Conservation (phyloP, 257 asterid genomes). For the Scutellaria galericulata region DNA sequence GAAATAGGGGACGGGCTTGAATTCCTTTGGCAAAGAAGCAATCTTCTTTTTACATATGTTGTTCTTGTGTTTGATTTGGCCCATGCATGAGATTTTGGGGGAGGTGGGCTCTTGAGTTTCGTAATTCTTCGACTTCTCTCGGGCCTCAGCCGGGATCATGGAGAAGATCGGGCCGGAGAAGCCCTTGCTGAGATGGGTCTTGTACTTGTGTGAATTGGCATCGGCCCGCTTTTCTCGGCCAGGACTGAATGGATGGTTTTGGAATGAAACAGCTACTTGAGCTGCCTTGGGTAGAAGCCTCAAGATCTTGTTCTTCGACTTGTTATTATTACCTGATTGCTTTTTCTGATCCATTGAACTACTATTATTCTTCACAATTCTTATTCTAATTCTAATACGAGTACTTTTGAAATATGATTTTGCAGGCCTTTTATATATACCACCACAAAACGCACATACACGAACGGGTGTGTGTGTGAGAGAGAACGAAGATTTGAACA, state of each 20-base stretch:
- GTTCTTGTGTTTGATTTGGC: conserved; percentile 57
- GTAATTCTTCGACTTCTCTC: conserved; percentile 40
- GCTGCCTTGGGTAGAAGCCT: conserved; percentile 52
- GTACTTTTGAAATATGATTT: background rate
- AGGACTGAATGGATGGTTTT: conserved; percentile 52
- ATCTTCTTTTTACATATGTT: conserved; percentile 25
- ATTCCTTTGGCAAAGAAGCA: conserved; percentile 29
- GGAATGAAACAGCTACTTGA: conserved; percentile 47
- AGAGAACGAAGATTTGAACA: conserved; percentile 14
- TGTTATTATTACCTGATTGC: conserved; percentile 4
- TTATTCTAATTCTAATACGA: background rate
- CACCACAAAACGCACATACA: conserved; percentile 9
- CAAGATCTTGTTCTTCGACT: conserved; percentile 46
- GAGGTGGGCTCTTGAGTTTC: conserved; percentile 60
- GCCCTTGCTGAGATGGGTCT: conserved; percentile 31
- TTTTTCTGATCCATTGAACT: conserved; percentile 50
- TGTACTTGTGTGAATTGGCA: conserved; percentile 20
- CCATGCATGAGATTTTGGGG: conserved; percentile 68
- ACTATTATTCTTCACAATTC: background rate
- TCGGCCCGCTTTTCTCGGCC: conserved; percentile 40
- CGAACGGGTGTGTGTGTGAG: conserved; percentile 9
- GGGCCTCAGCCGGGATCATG: conserved; percentile 47
- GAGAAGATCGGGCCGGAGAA: conserved; percentile 46
- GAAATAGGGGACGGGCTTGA: conserved; percentile 10
- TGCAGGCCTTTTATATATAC: conserved; percentile 19